A percentile compares a stretch with the other conserved stretches of the same genome.
Evolutionary conservation across 768 basidiomycete genomes (phyloP).

Genomic region (Grammothele lineata): DNA sequence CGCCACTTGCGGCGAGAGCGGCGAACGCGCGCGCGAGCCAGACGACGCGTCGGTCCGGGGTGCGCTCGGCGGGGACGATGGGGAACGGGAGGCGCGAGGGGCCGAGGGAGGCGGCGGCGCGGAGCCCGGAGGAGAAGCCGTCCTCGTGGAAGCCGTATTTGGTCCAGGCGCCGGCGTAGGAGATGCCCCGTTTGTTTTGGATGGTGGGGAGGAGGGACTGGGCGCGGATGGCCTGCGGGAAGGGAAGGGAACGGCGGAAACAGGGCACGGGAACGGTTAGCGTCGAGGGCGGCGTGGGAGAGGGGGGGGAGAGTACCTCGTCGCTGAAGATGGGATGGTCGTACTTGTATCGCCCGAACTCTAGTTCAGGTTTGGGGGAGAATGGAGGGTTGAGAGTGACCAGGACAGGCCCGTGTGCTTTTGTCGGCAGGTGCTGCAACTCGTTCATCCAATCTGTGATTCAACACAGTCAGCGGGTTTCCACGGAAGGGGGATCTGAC

Average conservation of each 20-base stretch:
- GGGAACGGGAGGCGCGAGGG: conserved; percentile 35
- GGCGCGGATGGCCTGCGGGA: conserved; percentile 45
- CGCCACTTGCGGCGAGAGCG: conserved; percentile 33
- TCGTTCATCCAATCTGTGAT: conserved; percentile 74
- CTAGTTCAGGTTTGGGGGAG: conserved; percentile 39
- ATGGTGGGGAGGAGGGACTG: conserved; percentile 52
- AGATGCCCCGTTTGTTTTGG: conserved; percentile 57
- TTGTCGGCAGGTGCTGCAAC: conserved; percentile 60
- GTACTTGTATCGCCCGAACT: conserved; percentile 50
- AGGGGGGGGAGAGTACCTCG: conserved; percentile 29
- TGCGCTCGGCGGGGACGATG: conserved; percentile 36
- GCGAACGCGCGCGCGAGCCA: conserved; percentile 35
- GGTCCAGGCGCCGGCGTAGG: conserved; percentile 65
- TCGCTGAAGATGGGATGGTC: conserved; percentile 65
- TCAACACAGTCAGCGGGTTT: background rate
- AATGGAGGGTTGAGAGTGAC: conserved; percentile 74
- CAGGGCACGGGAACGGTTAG: too few relatives aligned
- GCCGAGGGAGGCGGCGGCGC: conserved; percentile 25
- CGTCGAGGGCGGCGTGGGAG: background rate
- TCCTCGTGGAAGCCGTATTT: conserved; percentile 84
- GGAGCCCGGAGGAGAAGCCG: conserved; percentile 51
- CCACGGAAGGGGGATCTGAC: background rate
- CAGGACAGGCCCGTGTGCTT: conserved; percentile 55
- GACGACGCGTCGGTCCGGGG: conserved; percentile 18
- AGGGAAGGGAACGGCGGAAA: background rate